Percentiles rank a stretch among this genome's conserved stretches.
These are phyloP conservation scores for Chimonanthus praecox DNA, from an alignment of 164 flowering plant genomes.

Conservation along the genomic window DNA sequence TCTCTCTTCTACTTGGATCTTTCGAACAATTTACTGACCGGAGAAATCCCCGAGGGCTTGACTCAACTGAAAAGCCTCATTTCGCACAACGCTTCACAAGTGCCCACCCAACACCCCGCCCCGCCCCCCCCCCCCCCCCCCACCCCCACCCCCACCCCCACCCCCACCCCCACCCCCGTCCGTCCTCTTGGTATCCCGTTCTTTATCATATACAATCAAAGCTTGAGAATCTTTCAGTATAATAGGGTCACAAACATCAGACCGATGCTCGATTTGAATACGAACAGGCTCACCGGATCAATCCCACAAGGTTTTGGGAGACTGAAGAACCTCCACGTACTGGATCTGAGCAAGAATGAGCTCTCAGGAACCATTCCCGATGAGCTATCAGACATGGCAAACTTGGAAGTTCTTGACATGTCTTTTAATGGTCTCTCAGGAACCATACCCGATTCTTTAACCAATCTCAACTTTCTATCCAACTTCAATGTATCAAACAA, in stretches of 20 bases:
- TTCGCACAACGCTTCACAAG: constrained; percentile 14
- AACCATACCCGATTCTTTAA: constrained; percentile 18
- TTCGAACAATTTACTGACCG: neutral
- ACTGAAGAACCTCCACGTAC: constrained; percentile 8
- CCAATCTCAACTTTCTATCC: constrained; percentile 21
- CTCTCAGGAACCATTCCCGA: constrained; percentile 10
- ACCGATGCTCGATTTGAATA: constrained; percentile 6
- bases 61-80: constrained; percentile 25
- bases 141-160: no score
- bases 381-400: constrained; percentile 17
- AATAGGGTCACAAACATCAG: constrained; percentile 8
- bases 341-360: constrained; percentile 13
- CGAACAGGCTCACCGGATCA: constrained; percentile 9
- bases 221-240: constrained; percentile 4
- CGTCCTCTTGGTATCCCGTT: constrained; percentile 54
- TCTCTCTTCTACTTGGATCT: neutral
- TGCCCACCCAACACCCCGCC: no score
- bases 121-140: no score
- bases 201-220: constrained; percentile 49
- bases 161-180: no score
- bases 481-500: constrained; percentile 44
- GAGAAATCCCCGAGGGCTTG: constrained; percentile 22
- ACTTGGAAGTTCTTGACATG: constrained; percentile 20
- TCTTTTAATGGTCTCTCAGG: constrained; percentile 20
- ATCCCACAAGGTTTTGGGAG: constrained; percentile 17